Conservation (phyloP, 768 basidiomycete genomes). For the Gelatoporia subvermispora region DNA sequence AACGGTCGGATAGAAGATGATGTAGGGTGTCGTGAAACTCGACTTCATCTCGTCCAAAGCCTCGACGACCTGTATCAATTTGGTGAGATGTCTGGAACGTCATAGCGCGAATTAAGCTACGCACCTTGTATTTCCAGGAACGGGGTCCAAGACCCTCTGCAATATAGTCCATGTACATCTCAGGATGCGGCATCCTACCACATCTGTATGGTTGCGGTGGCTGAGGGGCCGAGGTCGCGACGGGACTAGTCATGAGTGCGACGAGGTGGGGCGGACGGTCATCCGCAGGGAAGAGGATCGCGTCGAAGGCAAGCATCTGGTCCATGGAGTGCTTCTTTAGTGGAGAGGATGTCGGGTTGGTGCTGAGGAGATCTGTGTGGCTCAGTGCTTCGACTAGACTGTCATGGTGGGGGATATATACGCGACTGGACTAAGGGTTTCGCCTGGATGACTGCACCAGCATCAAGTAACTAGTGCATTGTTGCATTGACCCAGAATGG, state of each 20-base stretch:
- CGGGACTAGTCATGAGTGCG: constrained; percentile 67
- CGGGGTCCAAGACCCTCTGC: constrained; percentile 65
- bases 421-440: not conserved
- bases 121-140: constrained; percentile 71
- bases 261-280: constrained; percentile 72
- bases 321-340: constrained; percentile 42
- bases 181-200: constrained; percentile 74
- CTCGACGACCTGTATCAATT: constrained; percentile 52
- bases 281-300: constrained; percentile 77
- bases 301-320: constrained; percentile 57
- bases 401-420: not conserved
- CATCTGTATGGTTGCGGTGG: constrained; percentile 33
- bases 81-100: constrained; percentile 10
- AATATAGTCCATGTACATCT: constrained; percentile 83
- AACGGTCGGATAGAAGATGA: constrained; percentile 71
- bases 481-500: too few species aligned
- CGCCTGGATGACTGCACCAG: too few species aligned
- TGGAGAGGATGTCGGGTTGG: not conserved
- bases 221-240: constrained; percentile 8
- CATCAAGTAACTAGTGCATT: too few species aligned
- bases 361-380: not conserved
- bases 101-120: constrained; percentile 17
- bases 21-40: constrained; percentile 74
- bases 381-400: not conserved
- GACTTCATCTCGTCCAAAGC: constrained; percentile 76